Conservation (phyloP, 2,329 filamentous ascomycete species). For the Cordyceps pruinosa region DNA sequence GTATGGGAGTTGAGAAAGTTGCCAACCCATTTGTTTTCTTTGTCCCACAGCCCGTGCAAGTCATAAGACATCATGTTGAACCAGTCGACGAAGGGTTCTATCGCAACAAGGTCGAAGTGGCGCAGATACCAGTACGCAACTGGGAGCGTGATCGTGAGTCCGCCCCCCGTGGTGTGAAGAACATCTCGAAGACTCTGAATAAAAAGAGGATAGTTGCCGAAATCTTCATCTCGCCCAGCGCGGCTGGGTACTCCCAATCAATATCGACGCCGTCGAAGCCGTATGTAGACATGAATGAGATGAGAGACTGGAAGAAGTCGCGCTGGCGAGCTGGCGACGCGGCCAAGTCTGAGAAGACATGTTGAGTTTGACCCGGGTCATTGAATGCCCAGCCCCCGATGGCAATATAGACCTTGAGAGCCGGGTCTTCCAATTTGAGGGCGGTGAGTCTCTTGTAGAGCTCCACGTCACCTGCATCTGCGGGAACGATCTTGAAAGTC, state of each 20-base stretch:
- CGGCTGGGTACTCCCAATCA: conserved; percentile 24
- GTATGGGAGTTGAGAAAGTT: conserved; percentile 23
- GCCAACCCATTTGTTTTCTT: conserved; percentile 15
- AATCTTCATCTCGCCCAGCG: not conserved
- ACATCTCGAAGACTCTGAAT: not conserved
- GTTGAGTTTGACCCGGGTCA: conserved; percentile 22
- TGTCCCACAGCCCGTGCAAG: conserved; percentile 33
- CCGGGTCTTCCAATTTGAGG: not conserved
- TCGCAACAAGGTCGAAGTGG: conserved; percentile 19
- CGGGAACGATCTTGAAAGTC: not conserved
- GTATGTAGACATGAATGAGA: conserved; percentile 19
- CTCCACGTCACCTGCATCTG: not conserved
- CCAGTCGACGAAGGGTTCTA: conserved; percentile 27
- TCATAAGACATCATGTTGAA: conserved; percentile 42
- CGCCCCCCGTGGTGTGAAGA: conserved; percentile 4
- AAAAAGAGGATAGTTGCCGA: not conserved
- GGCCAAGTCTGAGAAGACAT: conserved; percentile 12
- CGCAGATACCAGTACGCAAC: conserved; percentile 24
- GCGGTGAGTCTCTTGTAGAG: not conserved
- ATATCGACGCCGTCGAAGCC: conserved; percentile 26
- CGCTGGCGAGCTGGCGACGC: not conserved
- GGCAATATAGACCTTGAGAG: not conserved
- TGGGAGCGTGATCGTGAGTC: conserved; percentile 16
- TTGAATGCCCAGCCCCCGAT: conserved; percentile 34
- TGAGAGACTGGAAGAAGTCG: conserved; percentile 6